Conservation (phyloP, 257 asterid genomes). For the Rehmannia glutinosa region DNA sequence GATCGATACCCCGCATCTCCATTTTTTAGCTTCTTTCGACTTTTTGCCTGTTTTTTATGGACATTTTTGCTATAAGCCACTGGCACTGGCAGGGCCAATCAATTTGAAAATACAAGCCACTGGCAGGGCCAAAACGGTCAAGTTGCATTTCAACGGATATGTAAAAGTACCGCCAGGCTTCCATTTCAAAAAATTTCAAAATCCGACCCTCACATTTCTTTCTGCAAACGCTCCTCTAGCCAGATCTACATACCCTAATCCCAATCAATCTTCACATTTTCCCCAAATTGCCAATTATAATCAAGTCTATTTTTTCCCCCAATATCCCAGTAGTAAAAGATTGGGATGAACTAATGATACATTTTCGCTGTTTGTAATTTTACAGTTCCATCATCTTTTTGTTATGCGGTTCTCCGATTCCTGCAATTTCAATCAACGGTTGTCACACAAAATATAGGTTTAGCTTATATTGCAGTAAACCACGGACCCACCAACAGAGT, state of each 20-base stretch:
- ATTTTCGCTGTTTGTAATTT: constrained; percentile 2
- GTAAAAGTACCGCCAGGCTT: constrained; percentile 37
- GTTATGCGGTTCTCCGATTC: constrained; percentile 21
- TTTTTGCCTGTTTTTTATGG: no score
- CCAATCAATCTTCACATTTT: background rate
- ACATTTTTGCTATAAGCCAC: no score
- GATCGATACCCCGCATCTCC: constrained; percentile 63
- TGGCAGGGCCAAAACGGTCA: constrained; percentile 43
- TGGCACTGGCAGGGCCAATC: background rate
- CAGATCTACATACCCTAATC: constrained; percentile 23
- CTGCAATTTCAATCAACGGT: constrained; percentile 60
- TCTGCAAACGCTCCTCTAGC: constrained; percentile 14
- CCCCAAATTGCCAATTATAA: constrained; percentile 6
- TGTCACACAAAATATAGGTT: background rate
- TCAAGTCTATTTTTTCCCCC: background rate
- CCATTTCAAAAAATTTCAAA: constrained; percentile 50
- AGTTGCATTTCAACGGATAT: constrained; percentile 37
- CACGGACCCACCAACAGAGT: constrained; percentile 5
- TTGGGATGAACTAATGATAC: constrained; percentile 11
- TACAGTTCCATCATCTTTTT: background rate
- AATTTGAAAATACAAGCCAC: background rate
- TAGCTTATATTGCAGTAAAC: constrained; percentile 24
- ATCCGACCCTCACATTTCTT: background rate
- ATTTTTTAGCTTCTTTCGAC: no score
- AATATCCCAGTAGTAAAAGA: background rate